These are phyloP conservation scores for Sequoiadendron giganteum DNA, from an alignment of 75 land plant species.

Conservation along the genomic window DNA sequence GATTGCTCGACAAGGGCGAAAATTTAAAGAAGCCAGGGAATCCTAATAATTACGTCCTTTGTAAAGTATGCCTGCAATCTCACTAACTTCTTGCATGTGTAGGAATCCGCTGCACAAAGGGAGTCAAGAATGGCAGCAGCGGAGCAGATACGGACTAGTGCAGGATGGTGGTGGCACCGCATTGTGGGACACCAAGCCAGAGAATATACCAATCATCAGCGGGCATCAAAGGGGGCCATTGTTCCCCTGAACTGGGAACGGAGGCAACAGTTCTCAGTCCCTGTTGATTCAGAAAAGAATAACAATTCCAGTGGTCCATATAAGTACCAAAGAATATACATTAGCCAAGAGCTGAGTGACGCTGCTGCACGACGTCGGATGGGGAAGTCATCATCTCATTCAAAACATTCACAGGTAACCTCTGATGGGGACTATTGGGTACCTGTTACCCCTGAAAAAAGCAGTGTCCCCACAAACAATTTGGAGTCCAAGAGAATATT, in stretches of 20 bases:
- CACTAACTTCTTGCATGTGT: background rate
- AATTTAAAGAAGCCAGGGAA: background rate
- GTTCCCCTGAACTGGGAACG: background rate
- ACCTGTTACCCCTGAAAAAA: constrained; percentile 4
- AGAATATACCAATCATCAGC: constrained; percentile 5
- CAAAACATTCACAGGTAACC: background rate
- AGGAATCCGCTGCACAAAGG: constrained; percentile 59
- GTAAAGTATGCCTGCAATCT: background rate
- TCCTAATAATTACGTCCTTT: background rate
- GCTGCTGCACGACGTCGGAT: constrained; percentile 2
- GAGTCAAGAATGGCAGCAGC: constrained; percentile 68
- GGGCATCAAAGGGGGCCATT: constrained; percentile 7
- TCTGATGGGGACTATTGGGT: constrained; percentile 6
- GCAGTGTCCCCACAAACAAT: background rate
- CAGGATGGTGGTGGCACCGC: constrained; percentile 71
- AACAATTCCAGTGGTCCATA: background rate
- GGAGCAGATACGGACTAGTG: constrained; percentile 67
- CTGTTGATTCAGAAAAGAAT: background rate
- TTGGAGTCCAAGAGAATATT: background rate
- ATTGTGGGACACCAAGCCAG: background rate
- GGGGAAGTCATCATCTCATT: background rate
- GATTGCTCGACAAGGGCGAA: background rate
- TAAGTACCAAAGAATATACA: background rate
- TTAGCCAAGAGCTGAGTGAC: background rate
- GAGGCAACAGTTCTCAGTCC: background rate